These are phyloP conservation scores for Stenocarpella maydis DNA, from an alignment of 2,329 filamentous ascomycete species.

Conservation along the genomic window DNA sequence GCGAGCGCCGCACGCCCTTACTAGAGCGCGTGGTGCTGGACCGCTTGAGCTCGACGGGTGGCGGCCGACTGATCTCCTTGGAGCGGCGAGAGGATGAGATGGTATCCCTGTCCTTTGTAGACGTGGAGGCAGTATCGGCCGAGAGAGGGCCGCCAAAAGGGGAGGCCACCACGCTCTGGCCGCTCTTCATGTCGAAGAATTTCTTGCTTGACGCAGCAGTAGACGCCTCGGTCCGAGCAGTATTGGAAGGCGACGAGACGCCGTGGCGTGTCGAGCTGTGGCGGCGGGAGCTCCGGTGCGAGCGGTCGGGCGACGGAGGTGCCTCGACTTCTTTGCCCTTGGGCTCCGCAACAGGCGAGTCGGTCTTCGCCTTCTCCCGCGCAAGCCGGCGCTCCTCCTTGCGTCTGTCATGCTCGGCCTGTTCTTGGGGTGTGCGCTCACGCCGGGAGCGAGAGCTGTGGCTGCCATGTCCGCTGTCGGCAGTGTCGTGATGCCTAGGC, in stretches of 20 bases:
- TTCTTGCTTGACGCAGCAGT: constrained; percentile 44
- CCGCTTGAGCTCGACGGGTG: constrained; percentile 45
- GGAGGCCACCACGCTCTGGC: constrained; percentile 45
- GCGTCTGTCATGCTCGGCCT: constrained; percentile 58
- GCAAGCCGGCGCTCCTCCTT: constrained; percentile 55
- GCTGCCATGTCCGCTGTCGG: constrained; percentile 42
- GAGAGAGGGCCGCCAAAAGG: constrained; percentile 36
- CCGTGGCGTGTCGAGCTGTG: constrained; percentile 51
- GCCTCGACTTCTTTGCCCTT: constrained; percentile 48
- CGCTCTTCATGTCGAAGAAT: constrained; percentile 53
- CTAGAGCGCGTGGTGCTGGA: constrained; percentile 43
- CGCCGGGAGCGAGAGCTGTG: constrained; percentile 43
- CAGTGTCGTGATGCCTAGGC: constrained; percentile 56
- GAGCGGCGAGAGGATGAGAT: constrained; percentile 33
- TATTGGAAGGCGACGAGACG: constrained; percentile 35
- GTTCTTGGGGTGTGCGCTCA: constrained; percentile 57
- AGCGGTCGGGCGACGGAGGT: constrained; percentile 43
- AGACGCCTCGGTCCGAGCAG: constrained; percentile 42
- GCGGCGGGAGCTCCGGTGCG: constrained; percentile 48
- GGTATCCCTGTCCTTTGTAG: constrained; percentile 36
- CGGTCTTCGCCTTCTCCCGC: constrained; percentile 41
- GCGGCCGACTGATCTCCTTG: constrained; percentile 38
- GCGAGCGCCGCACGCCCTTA: constrained; percentile 42
- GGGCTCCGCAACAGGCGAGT: constrained; percentile 37
- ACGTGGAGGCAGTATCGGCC: constrained; percentile 30